Evolutionary conservation across 106 monocot species (phyloP).

Genomic region (Ottelia alismoides): DNA sequence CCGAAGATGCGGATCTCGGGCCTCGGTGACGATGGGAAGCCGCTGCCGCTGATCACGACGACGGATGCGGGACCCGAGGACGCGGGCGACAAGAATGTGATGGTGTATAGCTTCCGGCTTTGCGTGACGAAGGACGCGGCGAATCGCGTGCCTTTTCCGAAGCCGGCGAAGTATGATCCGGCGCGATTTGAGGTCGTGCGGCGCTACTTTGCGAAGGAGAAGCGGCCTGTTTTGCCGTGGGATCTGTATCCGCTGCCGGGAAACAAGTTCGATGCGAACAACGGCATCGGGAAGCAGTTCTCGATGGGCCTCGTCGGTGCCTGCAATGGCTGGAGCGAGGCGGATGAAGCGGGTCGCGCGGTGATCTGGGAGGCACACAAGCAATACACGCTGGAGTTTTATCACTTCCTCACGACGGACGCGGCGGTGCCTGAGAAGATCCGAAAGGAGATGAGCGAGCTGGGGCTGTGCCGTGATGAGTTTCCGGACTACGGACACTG

Average conservation of each 20-base stretch:
- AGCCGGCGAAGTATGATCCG: background rate
- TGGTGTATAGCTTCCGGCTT: background rate
- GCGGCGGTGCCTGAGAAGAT: background rate
- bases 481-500: background rate
- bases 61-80: background rate
- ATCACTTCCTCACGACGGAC: background rate
- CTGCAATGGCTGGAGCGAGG: background rate
- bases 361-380: background rate
- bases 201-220: too few relatives aligned
- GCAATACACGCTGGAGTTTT: background rate
- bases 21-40: too few relatives aligned
- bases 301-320: background rate
- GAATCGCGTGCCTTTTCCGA: background rate
- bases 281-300: background rate
- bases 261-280: background rate
- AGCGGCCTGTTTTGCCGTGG: background rate
- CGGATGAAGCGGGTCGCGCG: background rate
- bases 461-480: background rate
- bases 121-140: background rate
- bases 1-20: too few relatives aligned
- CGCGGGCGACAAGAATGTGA: too few relatives aligned
- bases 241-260: background rate
- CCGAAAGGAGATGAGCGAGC: too few relatives aligned
- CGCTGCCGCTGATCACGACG: background rate
- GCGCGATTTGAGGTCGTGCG: too few relatives aligned